Percentiles rank a stretch among this genome's conserved stretches.
Conservation (phyloP, 139 green algal species). For the Gonium pectorale region DNA sequence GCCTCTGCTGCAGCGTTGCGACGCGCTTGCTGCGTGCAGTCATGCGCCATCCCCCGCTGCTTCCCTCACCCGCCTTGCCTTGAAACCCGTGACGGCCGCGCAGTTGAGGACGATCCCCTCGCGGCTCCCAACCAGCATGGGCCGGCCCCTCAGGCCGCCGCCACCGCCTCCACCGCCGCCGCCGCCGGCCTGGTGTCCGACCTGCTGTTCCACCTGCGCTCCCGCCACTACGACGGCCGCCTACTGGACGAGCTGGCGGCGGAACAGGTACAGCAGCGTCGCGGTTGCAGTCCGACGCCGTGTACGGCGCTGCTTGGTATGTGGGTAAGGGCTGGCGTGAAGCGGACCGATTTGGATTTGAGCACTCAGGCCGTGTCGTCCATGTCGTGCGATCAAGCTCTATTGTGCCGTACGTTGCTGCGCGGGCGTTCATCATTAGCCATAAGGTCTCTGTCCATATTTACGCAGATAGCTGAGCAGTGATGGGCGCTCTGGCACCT, state of each 20-base stretch:
- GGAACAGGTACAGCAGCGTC: neutral
- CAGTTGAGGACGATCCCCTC: no score
- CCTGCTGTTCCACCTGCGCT: conserved; percentile 15
- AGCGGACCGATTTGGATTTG: neutral
- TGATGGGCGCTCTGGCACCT: no score
- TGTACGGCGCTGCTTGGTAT: neutral
- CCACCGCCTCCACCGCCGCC: no score
- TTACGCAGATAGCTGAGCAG: no score
- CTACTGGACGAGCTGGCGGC: neutral
- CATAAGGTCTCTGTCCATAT: no score
- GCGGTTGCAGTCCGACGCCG: neutral
- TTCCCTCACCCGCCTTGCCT: no score
- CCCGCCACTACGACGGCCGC: neutral
- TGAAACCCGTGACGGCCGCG: no score
- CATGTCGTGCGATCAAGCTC: neutral
- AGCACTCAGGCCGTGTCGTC: neutral
- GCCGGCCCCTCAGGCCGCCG: no score
- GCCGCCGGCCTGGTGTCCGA: neutral
- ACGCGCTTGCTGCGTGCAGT: no score
- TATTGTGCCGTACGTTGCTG: neutral
- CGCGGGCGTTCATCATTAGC: neutral
- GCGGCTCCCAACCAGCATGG: no score
- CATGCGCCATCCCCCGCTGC: no score
- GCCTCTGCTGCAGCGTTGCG: no score
- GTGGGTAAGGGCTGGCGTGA: neutral